phyloP scores from a whole-genome alignment of 2,329 filamentous ascomycete genomes.

The Dothistroma septosporum region DNA sequence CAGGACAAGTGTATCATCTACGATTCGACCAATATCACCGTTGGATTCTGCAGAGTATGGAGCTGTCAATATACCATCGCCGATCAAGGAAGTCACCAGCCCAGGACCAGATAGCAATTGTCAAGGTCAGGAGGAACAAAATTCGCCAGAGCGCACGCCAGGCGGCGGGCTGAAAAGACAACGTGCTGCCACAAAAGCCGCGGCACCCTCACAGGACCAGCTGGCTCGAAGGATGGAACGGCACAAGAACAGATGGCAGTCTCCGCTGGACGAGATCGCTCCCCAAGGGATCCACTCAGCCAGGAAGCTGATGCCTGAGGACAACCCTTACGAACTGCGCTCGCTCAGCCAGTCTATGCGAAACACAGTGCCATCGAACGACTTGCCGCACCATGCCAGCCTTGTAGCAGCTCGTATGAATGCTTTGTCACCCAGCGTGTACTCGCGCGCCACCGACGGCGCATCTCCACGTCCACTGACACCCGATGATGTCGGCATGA shows the following conservation, averaged over 20 bases:
- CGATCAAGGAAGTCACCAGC: slow-evolving; percentile 27
- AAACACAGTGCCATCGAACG: slow-evolving; percentile 14
- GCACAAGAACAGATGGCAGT: slow-evolving; percentile 42
- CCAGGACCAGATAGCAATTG: slow-evolving; percentile 13
- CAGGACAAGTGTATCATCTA: slow-evolving; percentile 12
- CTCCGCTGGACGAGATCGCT: slow-evolving; percentile 36
- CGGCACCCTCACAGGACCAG: slow-evolving; percentile 37
- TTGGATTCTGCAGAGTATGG: slow-evolving; percentile 15
- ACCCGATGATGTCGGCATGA: slow-evolving; percentile 30
- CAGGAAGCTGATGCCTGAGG: slow-evolving; percentile 18
- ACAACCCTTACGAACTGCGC: slow-evolving; percentile 34
- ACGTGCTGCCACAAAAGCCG: slow-evolving; percentile 21
- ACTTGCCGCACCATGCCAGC: slow-evolving; percentile 23
- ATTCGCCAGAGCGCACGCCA: slow-evolving; percentile 11
- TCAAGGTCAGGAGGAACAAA: background rate
- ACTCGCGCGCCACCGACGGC: slow-evolving; percentile 43
- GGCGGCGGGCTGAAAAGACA: slow-evolving; percentile 18
- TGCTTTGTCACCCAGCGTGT: slow-evolving; percentile 43
- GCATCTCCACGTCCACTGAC: slow-evolving; percentile 32
- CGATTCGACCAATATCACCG: slow-evolving; percentile 28
- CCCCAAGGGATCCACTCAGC: slow-evolving; percentile 32
- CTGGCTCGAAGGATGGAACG: slow-evolving; percentile 38
- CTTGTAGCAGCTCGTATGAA: slow-evolving; percentile 6
- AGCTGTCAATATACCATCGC: slow-evolving; percentile 22
- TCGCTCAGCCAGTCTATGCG: slow-evolving; percentile 19